Percentiles rank a stretch among this genome's conserved stretches.
Evolutionary conservation across 306 rosid species (phyloP).

Genomic region (Corylus heterophylla): DNA sequence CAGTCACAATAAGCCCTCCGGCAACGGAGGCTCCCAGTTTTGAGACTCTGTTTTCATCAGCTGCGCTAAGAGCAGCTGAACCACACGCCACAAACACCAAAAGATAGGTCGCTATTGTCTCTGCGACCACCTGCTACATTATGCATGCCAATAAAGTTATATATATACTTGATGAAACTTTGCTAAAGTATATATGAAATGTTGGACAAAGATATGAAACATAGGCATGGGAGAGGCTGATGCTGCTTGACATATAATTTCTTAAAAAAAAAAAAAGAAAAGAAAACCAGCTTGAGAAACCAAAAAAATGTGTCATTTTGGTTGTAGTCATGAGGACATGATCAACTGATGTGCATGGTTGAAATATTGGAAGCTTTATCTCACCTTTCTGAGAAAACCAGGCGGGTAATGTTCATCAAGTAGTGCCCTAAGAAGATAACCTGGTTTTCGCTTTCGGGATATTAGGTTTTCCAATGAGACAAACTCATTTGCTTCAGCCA

Average conservation of each 20-base stretch:
- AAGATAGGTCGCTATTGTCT: constrained; percentile 63
- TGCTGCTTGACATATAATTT: too few species aligned
- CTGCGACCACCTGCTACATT: constrained; percentile 60
- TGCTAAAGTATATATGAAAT: too few species aligned
- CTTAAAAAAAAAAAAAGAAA: too few species aligned
- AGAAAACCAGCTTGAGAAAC: too few species aligned
- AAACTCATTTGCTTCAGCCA: constrained; percentile 13
- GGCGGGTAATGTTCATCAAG: constrained; percentile 45
- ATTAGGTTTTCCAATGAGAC: constrained; percentile 19
- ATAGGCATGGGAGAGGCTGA: too few species aligned
- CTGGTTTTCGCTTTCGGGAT: neutral
- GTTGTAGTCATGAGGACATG: too few species aligned
- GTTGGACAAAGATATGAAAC: neutral
- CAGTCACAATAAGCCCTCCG: constrained; percentile 67
- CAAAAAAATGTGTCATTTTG: too few species aligned
- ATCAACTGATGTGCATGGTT: too few species aligned
- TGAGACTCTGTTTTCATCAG: constrained; percentile 54
- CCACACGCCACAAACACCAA: constrained; percentile 83
- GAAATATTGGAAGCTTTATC: neutral
- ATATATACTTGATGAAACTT: too few species aligned
- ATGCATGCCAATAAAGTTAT: neutral
- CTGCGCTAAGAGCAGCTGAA: constrained; percentile 47
- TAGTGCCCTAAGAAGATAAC: constrained; percentile 11
- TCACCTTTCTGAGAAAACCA: constrained; percentile 54
- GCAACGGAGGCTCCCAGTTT: constrained; percentile 75